phyloP scores from a whole-genome alignment of 768 basidiomycete species.

The Lanmaoa pseudosensibilis region DNA sequence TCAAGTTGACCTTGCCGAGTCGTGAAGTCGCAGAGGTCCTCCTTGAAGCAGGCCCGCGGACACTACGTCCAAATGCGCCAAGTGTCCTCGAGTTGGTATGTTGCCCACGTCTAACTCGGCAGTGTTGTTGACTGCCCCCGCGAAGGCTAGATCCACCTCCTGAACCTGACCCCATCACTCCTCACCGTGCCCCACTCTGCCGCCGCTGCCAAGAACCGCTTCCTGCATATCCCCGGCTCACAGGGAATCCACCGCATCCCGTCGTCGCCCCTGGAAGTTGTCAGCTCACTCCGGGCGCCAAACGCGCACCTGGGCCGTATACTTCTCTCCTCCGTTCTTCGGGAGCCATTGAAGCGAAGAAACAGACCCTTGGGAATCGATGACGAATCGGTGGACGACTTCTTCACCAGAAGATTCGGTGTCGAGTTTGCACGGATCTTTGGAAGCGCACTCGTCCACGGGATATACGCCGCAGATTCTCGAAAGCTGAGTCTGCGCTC shows the following conservation, averaged over 20 bases:
- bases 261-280: conserved; percentile 37
- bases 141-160: conserved; percentile 67
- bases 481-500: conserved; percentile 70
- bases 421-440: conserved; percentile 68
- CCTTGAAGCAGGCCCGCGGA: conserved; percentile 86
- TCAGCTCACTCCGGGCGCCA: conserved; percentile 34
- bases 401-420: conserved; percentile 76
- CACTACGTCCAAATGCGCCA: conserved; percentile 74
- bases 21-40: conserved; percentile 45
- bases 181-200: conserved; percentile 66
- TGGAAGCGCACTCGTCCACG: conserved; percentile 83
- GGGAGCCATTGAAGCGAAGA: conserved; percentile 54
- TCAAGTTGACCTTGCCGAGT: conserved; percentile 38
- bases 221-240: conserved; percentile 55
- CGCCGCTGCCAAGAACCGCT: conserved; percentile 76
- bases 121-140: conserved; percentile 10
- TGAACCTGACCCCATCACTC: conserved; percentile 58
- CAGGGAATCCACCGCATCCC: conserved; percentile 56
- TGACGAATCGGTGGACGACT: conserved; percentile 83
- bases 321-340: conserved; percentile 54
- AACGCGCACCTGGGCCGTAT: conserved; percentile 38
- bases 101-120: conserved; percentile 10
- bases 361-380: conserved; percentile 41
- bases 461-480: conserved; percentile 90
- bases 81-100: conserved; percentile 76